These are phyloP conservation scores for Hypoxylon sp. DNA, from an alignment of 2,329 filamentous ascomycete species.

Conservation along the genomic window DNA sequence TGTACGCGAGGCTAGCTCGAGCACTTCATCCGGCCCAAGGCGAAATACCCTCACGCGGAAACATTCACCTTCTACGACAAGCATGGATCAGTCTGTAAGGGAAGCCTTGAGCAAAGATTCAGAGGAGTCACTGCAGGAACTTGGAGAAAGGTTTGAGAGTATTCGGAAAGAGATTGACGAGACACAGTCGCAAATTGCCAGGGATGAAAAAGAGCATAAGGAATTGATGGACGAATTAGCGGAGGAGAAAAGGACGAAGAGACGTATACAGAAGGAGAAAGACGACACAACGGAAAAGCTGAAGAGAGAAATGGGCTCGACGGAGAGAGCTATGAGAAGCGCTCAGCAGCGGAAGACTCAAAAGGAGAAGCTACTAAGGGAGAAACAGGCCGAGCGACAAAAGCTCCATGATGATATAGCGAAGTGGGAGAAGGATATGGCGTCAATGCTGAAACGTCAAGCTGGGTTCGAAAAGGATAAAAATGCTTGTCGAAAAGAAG, in stretches of 20 bases:
- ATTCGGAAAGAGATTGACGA: conserved; percentile 89
- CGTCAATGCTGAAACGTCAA: conserved; percentile 71
- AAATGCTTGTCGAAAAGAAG: conserved; percentile 65
- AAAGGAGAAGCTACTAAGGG: conserved; percentile 79
- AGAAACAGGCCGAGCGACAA: conserved; percentile 77
- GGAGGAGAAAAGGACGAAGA: conserved; percentile 84
- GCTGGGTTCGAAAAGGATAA: conserved; percentile 69
- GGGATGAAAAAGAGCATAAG: conserved; percentile 80
- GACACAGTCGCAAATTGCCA: conserved; percentile 76
- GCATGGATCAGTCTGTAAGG: conserved; percentile 66
- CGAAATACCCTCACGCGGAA: conserved; percentile 81
- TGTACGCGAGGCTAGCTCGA: conserved; percentile 73
- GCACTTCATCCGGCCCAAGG: conserved; percentile 59
- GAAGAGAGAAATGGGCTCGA: conserved; percentile 82
- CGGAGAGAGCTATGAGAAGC: conserved; percentile 85
- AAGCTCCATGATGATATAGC: conserved; percentile 79
- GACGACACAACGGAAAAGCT: conserved; percentile 90
- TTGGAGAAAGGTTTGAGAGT: conserved; percentile 85
- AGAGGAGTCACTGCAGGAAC: conserved; percentile 78
- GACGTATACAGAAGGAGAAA: conserved; percentile 85
- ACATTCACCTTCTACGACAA: conserved; percentile 79
- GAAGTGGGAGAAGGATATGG: conserved; percentile 76
- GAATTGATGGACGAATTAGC: conserved; percentile 77
- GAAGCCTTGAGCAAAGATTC: conserved; percentile 66
- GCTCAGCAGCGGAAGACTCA: conserved; percentile 84